Evolutionary conservation across 306 rosid species (phyloP), one percentile per base, ranked within the genome.

Genomic region (Hippophae gyantsensis): DNA sequence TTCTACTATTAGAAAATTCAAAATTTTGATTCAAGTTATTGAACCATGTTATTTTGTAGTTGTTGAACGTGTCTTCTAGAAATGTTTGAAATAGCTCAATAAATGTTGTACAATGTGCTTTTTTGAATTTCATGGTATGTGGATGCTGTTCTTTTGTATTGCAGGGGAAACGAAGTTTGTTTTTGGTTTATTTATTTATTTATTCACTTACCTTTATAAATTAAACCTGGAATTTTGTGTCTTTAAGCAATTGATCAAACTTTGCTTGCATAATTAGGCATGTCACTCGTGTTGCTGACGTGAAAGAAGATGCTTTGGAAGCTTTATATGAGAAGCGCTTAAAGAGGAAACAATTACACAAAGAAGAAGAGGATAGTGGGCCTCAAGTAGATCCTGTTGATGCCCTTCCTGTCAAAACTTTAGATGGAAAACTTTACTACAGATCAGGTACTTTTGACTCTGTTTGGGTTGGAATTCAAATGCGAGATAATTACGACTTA

Each of bases 271-370:
- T 44, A 10, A 11, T 10, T 61, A 92, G 99, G 93, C 95, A 92
- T 73, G 96, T 92, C 58, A 78, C 78, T 44, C 93, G 99, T 7
- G 90, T 88, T 71, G 99, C 99, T 62, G 83, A 88, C 69, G 95
- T 78, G 49, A 86, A 85, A 60, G 96, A 88, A 26, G 99, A 92
- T 68, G 82, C 82, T 44, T 68, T 92, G 82, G 99, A 92, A 78
- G 89, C 82, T 68, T 67, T 82, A 13, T 88, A 92, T 53, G 99
- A 92, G 81, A 77, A 84, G 60, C 88, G 95, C 43, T 52, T 75
- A 65, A 77, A 59, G 62, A 92, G 73, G 74, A 86, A 79, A 68
- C 56, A 82, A 52, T 55, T 74, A 70, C 83, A 62, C 70, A 85
- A 80, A 50, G 88, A 78, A 42, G 76, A 73, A 46, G 96, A 85